These are phyloP conservation scores for Geranium incanum DNA, from an alignment of 441 rosid genomes.

Conservation along the genomic window DNA sequence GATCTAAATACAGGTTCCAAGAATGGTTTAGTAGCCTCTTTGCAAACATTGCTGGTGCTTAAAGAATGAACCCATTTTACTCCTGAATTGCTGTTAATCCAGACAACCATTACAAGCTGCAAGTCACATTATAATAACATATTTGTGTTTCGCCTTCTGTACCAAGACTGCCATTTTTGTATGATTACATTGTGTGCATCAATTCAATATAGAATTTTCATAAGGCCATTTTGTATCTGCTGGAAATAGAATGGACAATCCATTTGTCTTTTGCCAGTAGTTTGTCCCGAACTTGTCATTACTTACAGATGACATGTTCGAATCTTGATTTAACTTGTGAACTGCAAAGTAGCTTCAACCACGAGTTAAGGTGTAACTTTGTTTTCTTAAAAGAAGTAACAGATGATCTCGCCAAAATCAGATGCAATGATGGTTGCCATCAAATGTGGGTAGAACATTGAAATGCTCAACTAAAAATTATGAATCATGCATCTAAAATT, in stretches of 20 bases:
- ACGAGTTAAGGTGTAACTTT: no score
- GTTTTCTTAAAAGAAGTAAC: no score
- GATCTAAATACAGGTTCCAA: neutral
- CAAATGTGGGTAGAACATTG: no score
- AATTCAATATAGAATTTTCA: neutral
- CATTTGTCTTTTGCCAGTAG: slow-evolving; percentile 7
- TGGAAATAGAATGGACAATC: slow-evolving; percentile 34
- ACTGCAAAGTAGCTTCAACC: no score
- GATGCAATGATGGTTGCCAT: no score
- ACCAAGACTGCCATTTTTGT: neutral
- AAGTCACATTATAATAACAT: neutral
- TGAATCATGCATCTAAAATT: no score
- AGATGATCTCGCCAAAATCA: no score
- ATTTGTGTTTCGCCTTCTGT: neutral
- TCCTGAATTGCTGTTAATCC: neutral
- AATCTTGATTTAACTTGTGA: neutral
- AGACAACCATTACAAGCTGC: neutral
- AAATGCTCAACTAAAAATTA: no score
- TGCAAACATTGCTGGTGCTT: neutral
- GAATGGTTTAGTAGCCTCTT: neutral
- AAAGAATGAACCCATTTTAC: neutral
- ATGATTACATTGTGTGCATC: neutral
- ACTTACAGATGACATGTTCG: neutral
- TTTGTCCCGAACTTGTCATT: neutral
- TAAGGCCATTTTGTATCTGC: slow-evolving; percentile 24